Evolutionary conservation across 106 monocot species (phyloP).

Genomic region (Apostasia shenzhenica): DNA sequence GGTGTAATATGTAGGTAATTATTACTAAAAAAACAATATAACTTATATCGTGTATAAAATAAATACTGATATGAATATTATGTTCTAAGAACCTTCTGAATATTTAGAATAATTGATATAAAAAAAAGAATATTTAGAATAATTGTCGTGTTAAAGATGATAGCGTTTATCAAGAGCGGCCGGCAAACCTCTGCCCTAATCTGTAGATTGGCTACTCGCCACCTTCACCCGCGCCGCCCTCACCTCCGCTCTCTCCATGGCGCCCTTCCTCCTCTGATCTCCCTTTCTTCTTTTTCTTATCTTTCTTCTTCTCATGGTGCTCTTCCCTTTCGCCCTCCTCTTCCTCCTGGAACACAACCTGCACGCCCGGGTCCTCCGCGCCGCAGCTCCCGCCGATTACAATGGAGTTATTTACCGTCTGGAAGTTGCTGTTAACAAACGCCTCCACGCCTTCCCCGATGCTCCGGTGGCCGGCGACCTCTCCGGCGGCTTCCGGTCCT

Average conservation of each 20-base stretch:
- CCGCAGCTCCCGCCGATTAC: slow-evolving; percentile 31
- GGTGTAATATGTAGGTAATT: too few relatives aligned
- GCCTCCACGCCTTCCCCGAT: slow-evolving; percentile 17
- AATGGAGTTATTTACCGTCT: slow-evolving; percentile 54
- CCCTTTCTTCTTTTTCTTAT: slow-evolving; percentile 14
- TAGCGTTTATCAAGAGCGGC: too few relatives aligned
- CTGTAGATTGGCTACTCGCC: background rate
- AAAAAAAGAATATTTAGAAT: too few relatives aligned
- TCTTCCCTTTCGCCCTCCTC: slow-evolving; percentile 5
- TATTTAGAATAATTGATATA: too few relatives aligned
- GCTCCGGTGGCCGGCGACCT: background rate
- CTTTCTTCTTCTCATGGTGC: slow-evolving; percentile 1
- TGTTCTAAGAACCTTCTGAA: too few relatives aligned
- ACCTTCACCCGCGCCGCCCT: background rate
- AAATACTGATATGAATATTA: too few relatives aligned
- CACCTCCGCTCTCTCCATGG: background rate
- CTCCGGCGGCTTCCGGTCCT: background rate
- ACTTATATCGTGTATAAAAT: too few relatives aligned
- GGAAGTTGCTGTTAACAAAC: slow-evolving; percentile 52
- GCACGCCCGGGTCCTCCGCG: slow-evolving; percentile 50
- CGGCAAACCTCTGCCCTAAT: background rate
- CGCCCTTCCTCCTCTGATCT: background rate
- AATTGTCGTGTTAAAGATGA: too few relatives aligned
- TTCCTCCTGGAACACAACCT: slow-evolving; percentile 21
- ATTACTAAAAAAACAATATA: too few relatives aligned